These are phyloP conservation scores for Nymphaea thermarum DNA, from an alignment of 164 flowering plant genomes.

Conservation along the genomic window DNA sequence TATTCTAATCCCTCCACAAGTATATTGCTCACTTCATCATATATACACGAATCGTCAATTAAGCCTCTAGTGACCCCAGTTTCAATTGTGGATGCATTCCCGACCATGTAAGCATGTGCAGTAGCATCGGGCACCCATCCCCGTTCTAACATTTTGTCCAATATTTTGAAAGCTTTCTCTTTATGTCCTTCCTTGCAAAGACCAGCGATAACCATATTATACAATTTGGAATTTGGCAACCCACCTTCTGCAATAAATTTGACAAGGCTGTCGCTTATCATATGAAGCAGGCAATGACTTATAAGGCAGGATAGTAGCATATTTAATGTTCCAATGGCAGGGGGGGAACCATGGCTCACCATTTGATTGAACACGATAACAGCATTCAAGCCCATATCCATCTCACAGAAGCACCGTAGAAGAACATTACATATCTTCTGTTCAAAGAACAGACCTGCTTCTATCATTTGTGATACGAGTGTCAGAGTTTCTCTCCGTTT, in stretches of 20 bases:
- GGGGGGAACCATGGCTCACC: constrained; percentile 35
- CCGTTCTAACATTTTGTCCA: constrained; percentile 61
- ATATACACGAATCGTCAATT: constrained; percentile 6
- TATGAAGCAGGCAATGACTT: constrained; percentile 28
- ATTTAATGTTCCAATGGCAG: constrained; percentile 29
- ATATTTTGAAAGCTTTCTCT: constrained; percentile 27
- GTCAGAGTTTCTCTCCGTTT: constrained; percentile 13
- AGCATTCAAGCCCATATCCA: constrained; percentile 19
- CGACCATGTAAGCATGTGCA: constrained; percentile 46
- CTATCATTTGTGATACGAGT: constrained; percentile 41
- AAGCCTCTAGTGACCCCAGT: background rate
- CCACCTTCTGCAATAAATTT: constrained; percentile 21
- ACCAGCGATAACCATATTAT: constrained; percentile 34
- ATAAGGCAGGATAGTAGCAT: constrained; percentile 25
- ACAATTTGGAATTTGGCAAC: constrained; percentile 22
- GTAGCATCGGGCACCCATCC: constrained; percentile 65
- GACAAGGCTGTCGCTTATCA: constrained; percentile 19
- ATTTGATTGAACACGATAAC: constrained; percentile 30
- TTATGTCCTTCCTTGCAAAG: constrained; percentile 53
- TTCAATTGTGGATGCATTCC: constrained; percentile 20
- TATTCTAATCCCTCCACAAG: constrained; percentile 34
- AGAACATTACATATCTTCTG: constrained; percentile 32
- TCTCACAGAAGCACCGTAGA: constrained; percentile 22
- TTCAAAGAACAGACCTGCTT: constrained; percentile 33
- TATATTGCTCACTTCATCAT: constrained; percentile 45